phyloP scores from a whole-genome alignment of 164 flowering plant genomes.

The Sedum album region DNA sequence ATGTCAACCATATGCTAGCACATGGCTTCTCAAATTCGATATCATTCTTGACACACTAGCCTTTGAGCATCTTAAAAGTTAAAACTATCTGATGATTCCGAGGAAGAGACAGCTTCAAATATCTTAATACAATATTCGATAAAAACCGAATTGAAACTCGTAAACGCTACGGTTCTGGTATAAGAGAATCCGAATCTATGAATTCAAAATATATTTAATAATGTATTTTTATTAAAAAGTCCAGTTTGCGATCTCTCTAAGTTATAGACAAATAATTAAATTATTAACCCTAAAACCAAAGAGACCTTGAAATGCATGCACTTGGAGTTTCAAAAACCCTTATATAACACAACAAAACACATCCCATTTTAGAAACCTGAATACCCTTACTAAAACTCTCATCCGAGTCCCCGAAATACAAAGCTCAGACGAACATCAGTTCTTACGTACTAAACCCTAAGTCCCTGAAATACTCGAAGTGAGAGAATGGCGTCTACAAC shows the following conservation, averaged over 20 bases:
- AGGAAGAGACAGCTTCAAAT: not conserved
- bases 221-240: not conserved
- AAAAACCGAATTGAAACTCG: not conserved
- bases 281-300: not conserved
- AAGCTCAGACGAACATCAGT: no score
- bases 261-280: not conserved
- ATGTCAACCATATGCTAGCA: not conserved
- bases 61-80: not conserved
- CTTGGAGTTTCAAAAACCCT: not conserved
- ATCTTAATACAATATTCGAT: not conserved
- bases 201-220: not conserved
- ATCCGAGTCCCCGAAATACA: not conserved
- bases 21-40: not conserved
- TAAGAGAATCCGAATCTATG: not conserved
- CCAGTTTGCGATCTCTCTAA: not conserved
- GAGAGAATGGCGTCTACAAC: slow-evolving; percentile 15
- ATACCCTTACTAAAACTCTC: not conserved
- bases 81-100: not conserved
- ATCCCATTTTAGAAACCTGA: not conserved
- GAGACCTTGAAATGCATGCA: not conserved
- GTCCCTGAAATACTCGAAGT: not conserved
- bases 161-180: not conserved
- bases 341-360: not conserved
- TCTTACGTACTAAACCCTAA: no score
- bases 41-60: not conserved